Evolutionary conservation across 805 yeast species (phyloP), one percentile per base, ranked within the genome.

Genomic region (Saccharomyces eubayanus): DNA sequence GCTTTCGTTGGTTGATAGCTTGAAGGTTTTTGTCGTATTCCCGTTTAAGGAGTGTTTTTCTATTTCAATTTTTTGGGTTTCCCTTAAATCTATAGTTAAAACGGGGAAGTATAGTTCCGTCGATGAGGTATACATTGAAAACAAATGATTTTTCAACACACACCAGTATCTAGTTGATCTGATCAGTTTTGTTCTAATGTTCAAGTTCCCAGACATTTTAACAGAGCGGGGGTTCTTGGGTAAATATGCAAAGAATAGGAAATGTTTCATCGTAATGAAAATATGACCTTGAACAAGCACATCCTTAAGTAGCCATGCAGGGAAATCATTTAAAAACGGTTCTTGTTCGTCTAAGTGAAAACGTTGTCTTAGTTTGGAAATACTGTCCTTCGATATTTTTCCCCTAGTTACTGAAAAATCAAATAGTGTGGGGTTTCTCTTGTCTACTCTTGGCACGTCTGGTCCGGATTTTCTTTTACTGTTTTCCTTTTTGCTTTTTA

Each of bases 211-310:
- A 3, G 81, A 66, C 57, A 75, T 70, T 20, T 80, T 63, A 2
- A 76, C 64, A 21, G 73, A 53, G 12, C 24, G 43, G n/a, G 60
- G 55, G n/a, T 51, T 60, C 50, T 79, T 78, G 0, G 97, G 96
- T 9, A 92, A 68, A 59, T 81, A 83, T 0, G 97, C 94, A 71
- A 85, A 85, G 64, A 88, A 92, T 47, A 89, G 70, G 5, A 91
- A 65, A 56, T 80, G 80, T 14, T 77, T 72, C 46, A 74, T 69
- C 1, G 97, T 90, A 28, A 92, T 68, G 60, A 86, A 86, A 16
- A 90, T 67, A 61, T 87, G 91, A 2, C 98, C 98, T 68, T 89
- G 97, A 28, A 90, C 71, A 28, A 92, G 72, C 0, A 91, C 94
- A 61, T 88, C 96, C 55, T 83, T 80, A 54, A 89, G 74, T 40